A percentile compares a stretch with the other conserved stretches of the same genome.
phyloP scores from a whole-genome alignment of 1,284 basidiomycete species.

The Ustilago sp. region DNA sequence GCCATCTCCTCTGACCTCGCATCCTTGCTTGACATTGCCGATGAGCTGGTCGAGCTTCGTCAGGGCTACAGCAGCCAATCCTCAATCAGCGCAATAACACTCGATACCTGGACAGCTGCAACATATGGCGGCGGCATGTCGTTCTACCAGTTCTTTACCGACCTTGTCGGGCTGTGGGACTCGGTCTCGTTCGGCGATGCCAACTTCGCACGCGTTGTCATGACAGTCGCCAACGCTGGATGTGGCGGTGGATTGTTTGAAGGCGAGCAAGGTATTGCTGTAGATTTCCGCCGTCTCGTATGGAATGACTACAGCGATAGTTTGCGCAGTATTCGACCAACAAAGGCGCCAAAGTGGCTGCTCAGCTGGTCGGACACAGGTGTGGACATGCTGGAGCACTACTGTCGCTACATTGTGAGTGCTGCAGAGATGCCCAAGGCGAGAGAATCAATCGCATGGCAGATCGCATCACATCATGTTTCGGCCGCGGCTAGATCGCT shows the following conservation, averaged over 20 bases:
- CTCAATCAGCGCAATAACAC: conserved; percentile 72
- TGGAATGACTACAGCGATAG: conserved; percentile 82
- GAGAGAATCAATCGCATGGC: conserved; percentile 74
- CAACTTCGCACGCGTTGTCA: conserved; percentile 80
- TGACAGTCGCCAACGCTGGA: conserved; percentile 74
- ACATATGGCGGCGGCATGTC: conserved; percentile 58
- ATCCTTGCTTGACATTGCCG: conserved; percentile 55
- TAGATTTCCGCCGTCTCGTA: conserved; percentile 84
- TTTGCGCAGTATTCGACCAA: conserved; percentile 57
- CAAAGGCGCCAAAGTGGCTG: conserved; percentile 72
- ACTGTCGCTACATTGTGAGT: conserved; percentile 70
- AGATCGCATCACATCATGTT: conserved; percentile 83
- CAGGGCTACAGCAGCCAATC: not conserved
- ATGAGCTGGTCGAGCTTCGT: conserved; percentile 39
- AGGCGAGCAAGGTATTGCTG: conserved; percentile 76
- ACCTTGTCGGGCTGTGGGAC: conserved; percentile 88
- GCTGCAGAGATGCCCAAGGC: conserved; percentile 66
- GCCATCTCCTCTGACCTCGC: conserved; percentile 76
- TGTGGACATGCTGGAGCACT: conserved; percentile 75
- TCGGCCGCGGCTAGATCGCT: conserved; percentile 10
- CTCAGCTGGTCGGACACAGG: conserved; percentile 80
- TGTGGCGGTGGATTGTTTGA: conserved; percentile 23
- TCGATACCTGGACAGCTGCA: conserved; percentile 31
- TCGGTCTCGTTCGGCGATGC: conserved; percentile 87
- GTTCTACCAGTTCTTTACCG: conserved; percentile 94